Evolutionary conservation across 345 rosid species (phyloP).

Genomic region (Zanthoxylum bungeanum): DNA sequence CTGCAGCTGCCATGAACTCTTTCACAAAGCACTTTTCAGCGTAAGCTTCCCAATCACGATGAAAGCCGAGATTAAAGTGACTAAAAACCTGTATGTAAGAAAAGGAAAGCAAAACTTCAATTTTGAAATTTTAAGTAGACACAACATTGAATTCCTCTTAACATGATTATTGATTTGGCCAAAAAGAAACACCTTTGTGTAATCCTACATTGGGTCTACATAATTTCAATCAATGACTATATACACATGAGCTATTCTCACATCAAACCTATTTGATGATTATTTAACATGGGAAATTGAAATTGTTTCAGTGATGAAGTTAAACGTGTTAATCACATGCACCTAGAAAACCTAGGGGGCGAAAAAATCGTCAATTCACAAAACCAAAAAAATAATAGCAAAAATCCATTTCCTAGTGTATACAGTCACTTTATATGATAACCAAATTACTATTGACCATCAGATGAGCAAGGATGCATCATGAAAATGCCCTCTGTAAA

Average conservation of each 20-base stretch:
- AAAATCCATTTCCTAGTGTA: background rate
- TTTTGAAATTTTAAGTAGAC: background rate
- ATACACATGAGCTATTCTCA: background rate
- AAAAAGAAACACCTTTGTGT: background rate
- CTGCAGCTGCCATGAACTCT: too few species aligned
- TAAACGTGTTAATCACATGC: background rate
- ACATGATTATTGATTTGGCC: background rate
- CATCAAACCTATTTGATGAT: background rate
- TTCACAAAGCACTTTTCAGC: conserved; percentile 31
- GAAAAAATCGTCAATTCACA: background rate
- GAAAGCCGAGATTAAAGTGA: conserved; percentile 76
- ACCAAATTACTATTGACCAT: background rate
- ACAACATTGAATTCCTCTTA: background rate
- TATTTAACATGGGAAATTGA: background rate
- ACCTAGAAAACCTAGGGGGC: background rate
- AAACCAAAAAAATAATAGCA: background rate
- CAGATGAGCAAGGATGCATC: background rate
- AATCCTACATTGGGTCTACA: background rate
- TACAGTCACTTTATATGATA: background rate
- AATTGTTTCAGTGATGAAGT: background rate
- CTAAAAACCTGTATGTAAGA: conserved; percentile 42
- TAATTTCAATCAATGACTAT: background rate
- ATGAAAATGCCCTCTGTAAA: background rate
- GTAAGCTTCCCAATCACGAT: conserved; percentile 60
- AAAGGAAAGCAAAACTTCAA: conserved; percentile 1